Evolutionary conservation across 257 asterid genomes (phyloP).

Genomic region (Rhazya stricta): DNA sequence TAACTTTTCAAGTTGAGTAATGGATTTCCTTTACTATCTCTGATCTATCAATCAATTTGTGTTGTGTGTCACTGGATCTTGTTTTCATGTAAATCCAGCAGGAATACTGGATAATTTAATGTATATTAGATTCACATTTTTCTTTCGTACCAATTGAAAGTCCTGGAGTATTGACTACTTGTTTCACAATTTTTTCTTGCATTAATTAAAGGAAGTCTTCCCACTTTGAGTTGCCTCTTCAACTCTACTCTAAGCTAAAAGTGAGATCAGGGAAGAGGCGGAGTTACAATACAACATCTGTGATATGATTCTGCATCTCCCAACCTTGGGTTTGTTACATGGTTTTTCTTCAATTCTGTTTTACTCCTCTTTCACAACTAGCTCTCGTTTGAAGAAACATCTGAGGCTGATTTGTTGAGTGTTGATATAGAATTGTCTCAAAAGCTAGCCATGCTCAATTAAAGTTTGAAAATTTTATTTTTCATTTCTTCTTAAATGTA

Average conservation of each 20-base stretch:
- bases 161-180: neutral
- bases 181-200: neutral
- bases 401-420: neutral
- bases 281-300: neutral
- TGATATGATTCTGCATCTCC: neutral
- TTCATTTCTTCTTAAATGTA: neutral
- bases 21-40: neutral
- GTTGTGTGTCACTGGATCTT: neutral
- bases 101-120: neutral
- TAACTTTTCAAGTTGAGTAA: neutral
- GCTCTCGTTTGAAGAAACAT: neutral
- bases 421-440: neutral
- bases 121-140: neutral
- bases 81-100: no score
- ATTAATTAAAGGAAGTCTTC: neutral
- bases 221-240: neutral
- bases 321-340: neutral
- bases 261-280: neutral
- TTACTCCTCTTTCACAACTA: neutral
- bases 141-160: neutral
- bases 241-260: neutral
- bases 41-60: neutral
- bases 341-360: neutral
- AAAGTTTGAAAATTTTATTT: neutral
- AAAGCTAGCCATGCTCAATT: neutral